Evolutionary conservation across 2,329 filamentous ascomycete species (phyloP), one percentile per base, ranked within the genome.

Genomic region (Aspergillus japonicus): DNA sequence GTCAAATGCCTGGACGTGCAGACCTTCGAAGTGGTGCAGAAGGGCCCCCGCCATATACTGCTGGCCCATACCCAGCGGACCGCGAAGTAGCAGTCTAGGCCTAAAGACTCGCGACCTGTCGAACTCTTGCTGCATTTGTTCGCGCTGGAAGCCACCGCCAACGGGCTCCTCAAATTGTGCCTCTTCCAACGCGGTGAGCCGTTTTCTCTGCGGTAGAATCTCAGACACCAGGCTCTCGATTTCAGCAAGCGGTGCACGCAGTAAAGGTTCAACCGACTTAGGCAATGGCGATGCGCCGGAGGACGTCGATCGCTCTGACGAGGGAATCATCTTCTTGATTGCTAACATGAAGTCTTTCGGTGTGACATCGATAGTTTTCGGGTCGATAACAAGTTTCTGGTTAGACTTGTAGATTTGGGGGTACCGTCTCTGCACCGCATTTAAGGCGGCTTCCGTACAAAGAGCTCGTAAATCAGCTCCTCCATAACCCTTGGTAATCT

Each of bases 331-430:
- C 77, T 96, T 96, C 80, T 96, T 96, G 72, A 97, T 88, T 0
- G 94, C 96, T 14, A 97, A 85, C 90, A 96, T 96, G 69, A 99
- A 99, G 75, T 99, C 95, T 58, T 95, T 95, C 4, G 95, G 92
- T 48, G 91, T 88, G 42, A 99, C 87, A 59, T 87, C 87, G 70
- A 99, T 96, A 68, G 88, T 91, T 62, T 85, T 85, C 0, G 93
- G 89, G 67, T 97, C 88, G 59, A 99, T 95, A 48, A 96, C 79
- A 33, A 98, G 85, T 78, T 97, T 97, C 73, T 96, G 88, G 65
- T 90, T 88, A 0, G 93, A 94, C 24, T 87, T 86, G 79, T 99
- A 99, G 63, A 99, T 97, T 71, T 99, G 95, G 16, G 95, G 95
- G 71, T 96, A 99, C 3, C 91, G 94, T 68, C 95, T 85, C 76